Conservation (phyloP, 2,329 filamentous ascomycete genomes). For the Fonsecaea multimorphosa region DNA sequence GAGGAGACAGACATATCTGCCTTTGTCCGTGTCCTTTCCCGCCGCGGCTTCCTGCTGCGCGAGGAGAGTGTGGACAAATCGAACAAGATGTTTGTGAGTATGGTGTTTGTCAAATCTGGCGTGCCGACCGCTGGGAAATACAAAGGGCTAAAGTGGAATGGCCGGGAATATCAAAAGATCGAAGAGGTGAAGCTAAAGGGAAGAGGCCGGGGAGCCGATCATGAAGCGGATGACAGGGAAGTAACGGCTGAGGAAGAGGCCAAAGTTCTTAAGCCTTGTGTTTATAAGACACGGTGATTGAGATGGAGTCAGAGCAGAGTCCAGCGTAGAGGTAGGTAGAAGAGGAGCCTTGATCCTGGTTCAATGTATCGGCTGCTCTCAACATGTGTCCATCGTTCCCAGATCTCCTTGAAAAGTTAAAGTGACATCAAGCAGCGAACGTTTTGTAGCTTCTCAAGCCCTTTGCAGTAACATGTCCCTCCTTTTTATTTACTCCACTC, state of each 20-base stretch:
- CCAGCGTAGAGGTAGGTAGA: background rate
- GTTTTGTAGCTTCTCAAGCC: background rate
- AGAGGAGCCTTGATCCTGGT: background rate
- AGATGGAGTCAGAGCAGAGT: background rate
- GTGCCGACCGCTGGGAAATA: conserved; percentile 78
- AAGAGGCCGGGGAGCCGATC: conserved; percentile 52
- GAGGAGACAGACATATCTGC: conserved; percentile 84
- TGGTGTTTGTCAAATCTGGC: conserved; percentile 89
- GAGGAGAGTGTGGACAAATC: conserved; percentile 75
- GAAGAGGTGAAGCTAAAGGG: conserved; percentile 47
- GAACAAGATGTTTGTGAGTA: conserved; percentile 98
- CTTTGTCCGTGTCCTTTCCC: conserved; percentile 81
- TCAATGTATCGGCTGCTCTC: too few relatives aligned
- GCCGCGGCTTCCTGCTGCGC: conserved; percentile 83
- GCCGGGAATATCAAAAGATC: conserved; percentile 43
- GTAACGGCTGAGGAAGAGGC: conserved; percentile 65
- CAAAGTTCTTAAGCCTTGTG: conserved; percentile 88
- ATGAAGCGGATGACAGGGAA: conserved; percentile 61
- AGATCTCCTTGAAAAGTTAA: background rate
- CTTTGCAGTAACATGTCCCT: background rate
- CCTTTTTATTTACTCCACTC: background rate
- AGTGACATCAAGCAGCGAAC: background rate
- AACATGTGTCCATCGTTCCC: background rate
- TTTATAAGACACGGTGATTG: conserved; percentile 82
- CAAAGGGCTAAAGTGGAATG: conserved; percentile 50